Conservation (phyloP, 1,284 basidiomycete genomes). For the Rhodotorula sp. region DNA sequence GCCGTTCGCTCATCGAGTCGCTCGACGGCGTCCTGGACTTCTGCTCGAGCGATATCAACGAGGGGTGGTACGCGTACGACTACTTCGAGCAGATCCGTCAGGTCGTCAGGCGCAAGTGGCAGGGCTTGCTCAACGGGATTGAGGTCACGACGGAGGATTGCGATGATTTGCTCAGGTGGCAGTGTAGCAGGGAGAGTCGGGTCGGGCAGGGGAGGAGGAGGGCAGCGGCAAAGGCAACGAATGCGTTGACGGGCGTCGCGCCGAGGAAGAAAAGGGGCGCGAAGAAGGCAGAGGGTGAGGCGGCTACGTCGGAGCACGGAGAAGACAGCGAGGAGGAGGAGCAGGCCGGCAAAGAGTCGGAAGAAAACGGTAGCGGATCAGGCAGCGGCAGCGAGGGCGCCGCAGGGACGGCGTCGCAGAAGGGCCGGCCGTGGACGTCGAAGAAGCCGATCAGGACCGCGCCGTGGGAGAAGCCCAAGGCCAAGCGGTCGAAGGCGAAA, state of each 20-base stretch:
- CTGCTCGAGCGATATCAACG: constrained; percentile 59
- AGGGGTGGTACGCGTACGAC: constrained; percentile 78
- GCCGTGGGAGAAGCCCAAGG: constrained; percentile 17
- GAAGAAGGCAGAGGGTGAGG: constrained; percentile 6
- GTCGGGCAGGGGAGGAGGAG: background rate
- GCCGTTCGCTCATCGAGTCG: constrained; percentile 73
- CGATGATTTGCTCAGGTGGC: constrained; percentile 55
- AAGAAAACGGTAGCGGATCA: background rate
- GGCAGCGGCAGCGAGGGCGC: background rate
- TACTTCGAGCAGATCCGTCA: constrained; percentile 76
- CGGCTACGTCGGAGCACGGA: background rate
- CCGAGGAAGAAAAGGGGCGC: background rate
- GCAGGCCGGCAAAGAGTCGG: background rate
- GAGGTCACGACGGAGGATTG: constrained; percentile 69
- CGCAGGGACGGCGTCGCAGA: background rate
- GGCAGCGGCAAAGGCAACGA: background rate
- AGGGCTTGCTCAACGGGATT: constrained; percentile 63
- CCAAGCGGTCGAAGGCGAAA: constrained; percentile 11
- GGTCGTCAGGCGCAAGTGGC: constrained; percentile 81
- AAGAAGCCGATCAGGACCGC: background rate
- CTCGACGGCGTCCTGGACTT: constrained; percentile 22
- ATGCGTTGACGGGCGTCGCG: background rate
- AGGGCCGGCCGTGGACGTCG: background rate
- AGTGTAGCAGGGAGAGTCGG: constrained; percentile 7
- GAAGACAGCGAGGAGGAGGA: background rate